Evolutionary conservation across 257 asterid genomes (phyloP).

Genomic region (Oldenlandia corymbosa): DNA sequence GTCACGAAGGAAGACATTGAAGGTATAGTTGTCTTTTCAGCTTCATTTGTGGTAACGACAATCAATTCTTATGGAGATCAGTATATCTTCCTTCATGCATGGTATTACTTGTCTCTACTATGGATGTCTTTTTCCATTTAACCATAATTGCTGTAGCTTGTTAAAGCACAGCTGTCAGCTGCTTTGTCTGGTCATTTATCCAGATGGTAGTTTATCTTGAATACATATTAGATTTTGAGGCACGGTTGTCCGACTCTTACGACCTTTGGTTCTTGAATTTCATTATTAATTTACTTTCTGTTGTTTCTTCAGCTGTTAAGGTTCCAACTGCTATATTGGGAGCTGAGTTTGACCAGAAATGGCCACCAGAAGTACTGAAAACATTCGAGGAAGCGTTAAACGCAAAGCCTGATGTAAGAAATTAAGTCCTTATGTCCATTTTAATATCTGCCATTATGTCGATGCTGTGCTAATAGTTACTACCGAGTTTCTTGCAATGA

Average conservation of each 20-base stretch:
- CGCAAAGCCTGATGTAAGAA: slow-evolving; percentile 47
- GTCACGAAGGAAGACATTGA: slow-evolving; percentile 48
- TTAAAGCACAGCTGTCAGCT: background rate
- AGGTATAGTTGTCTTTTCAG: slow-evolving; percentile 29
- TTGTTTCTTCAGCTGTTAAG: slow-evolving; percentile 41
- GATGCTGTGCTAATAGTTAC: too few relatives aligned
- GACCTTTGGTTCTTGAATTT: background rate
- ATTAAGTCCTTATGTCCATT: background rate
- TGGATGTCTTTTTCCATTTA: background rate
- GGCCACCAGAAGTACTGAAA: slow-evolving; percentile 47
- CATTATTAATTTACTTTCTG: background rate
- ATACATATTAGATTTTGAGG: background rate
- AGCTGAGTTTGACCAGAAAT: slow-evolving; percentile 43
- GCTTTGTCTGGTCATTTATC: background rate
- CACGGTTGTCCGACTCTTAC: background rate
- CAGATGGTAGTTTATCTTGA: background rate
- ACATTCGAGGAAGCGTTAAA: slow-evolving; percentile 36
- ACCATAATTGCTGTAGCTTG: background rate
- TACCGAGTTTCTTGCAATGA: too few relatives aligned
- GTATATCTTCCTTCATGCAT: background rate
- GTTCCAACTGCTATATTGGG: slow-evolving; percentile 54
- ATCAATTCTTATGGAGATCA: background rate
- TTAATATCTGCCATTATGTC: background rate
- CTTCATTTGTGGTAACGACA: background rate
- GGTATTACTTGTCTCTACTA: background rate